Evolutionary conservation across 2,329 filamentous ascomycete genomes (phyloP).

Genomic region (Cryphonectria naterciae): DNA sequence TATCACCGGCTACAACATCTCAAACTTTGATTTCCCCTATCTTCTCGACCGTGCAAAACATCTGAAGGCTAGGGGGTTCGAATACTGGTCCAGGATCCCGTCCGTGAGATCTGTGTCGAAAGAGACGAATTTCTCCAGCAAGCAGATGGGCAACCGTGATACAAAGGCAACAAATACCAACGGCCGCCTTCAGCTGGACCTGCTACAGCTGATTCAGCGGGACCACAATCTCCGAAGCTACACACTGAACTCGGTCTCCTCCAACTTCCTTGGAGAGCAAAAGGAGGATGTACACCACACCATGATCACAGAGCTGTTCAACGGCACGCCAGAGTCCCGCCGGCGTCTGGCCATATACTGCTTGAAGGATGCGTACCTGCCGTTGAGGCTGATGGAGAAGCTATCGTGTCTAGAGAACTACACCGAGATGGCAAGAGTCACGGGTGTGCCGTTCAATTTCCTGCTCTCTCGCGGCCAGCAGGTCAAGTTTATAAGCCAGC

Average conservation of each 20-base stretch:
- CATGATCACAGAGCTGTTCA: conserved; percentile 98
- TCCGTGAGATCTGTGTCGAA: conserved; percentile 72
- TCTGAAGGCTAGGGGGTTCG: conserved; percentile 78
- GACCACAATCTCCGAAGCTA: conserved; percentile 96
- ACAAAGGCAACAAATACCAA: conserved; percentile 95
- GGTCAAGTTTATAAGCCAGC: conserved; percentile 95
- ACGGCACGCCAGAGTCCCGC: conserved; percentile 90
- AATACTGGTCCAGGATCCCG: conserved; percentile 83
- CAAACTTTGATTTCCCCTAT: conserved; percentile 98
- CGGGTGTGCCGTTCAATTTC: conserved; percentile 95
- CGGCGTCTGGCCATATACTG: conserved; percentile 93
- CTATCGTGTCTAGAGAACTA: conserved; percentile 98
- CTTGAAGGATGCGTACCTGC: conserved; percentile 94
- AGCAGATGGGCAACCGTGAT: conserved; percentile 96
- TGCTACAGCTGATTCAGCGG: conserved; percentile 92
- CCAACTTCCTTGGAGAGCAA: conserved; percentile 93
- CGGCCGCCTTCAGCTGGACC: conserved; percentile 87
- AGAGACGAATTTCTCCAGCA: conserved; percentile 89
- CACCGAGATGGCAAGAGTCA: conserved; percentile 99
- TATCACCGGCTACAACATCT: conserved; percentile 98
- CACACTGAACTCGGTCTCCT: conserved; percentile 93
- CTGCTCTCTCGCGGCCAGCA: conserved; percentile 91
- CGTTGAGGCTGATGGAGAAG: conserved; percentile 94
- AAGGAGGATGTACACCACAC: conserved; percentile 99
- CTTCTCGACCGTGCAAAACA: conserved; percentile 85